Base-by-base conservation (phyloP, 2,329 filamentous ascomycete genomes). In the Penicillium sclerotiorum region DNA sequence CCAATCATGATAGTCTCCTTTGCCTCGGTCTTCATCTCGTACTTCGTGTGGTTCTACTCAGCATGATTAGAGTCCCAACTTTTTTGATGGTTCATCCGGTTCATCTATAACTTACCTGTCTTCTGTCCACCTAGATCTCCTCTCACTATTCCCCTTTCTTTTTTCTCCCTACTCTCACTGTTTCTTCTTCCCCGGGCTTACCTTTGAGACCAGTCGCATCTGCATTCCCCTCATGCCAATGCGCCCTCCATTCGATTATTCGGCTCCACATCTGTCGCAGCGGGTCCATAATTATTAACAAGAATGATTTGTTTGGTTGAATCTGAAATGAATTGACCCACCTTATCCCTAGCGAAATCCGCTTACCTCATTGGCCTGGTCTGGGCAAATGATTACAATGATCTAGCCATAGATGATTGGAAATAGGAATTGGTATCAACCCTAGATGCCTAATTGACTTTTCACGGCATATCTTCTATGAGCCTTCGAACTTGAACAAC, bases 271-370 rank as follows among this genome's bases (percentile, higher is more conserved):
- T 32, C 15, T n/a, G n/a, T 39, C n/a, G 39, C 22, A 18, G 47
- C 42, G 50, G 51, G 28, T 39, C 51, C 20, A 30, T 36, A 37
- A 60, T 47, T 64, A 65, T 53, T 58, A 65, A 66, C 62, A 55
- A 37, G 22, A 40, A 50, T 30, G 23, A 41, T 43, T 46, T 63
- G 50, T 53, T 60, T 65, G 62, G 63, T 33, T 47, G 42, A n/a
- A 39, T 23, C 25, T 18, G 22, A n/a, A 27, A 12, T 5, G 0
- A 42, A 39, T 50, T 9, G 2, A 1, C 46, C 43, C 53, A 50
- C 46, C 22, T 12, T 5, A 39, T 23, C 37, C 18, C 37, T 20
- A 6, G 4, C 42, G 20, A 17, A 25, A n/a, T 18, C 32, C 21
- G 43, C 33, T 46, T 43, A 43, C 40, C 38, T 32, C 18, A 43